phyloP scores from a whole-genome alignment of 352 stramenopile genomes.

The Phytophthora fragariae region DNA sequence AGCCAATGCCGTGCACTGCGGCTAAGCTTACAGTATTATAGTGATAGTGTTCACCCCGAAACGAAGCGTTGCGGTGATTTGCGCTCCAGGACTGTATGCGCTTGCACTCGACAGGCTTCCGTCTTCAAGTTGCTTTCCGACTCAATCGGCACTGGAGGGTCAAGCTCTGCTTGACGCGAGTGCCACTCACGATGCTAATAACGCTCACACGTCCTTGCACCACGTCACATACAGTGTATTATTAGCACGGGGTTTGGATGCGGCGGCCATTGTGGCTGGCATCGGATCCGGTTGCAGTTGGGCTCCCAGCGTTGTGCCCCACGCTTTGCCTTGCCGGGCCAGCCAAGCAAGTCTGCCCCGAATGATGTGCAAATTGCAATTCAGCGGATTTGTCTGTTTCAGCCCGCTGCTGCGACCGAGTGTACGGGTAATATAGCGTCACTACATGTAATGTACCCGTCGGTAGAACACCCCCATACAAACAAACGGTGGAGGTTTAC shows the following conservation, averaged over 20 bases:
- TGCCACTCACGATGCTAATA: too few species aligned
- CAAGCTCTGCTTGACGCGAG: not conserved
- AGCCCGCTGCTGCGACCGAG: not conserved
- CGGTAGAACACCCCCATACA: not conserved
- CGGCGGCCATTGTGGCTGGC: too few species aligned
- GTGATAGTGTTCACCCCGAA: too few species aligned
- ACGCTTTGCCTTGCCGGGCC: constrained; percentile 6
- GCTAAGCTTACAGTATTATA: too few species aligned
- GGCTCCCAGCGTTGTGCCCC: constrained; percentile 8
- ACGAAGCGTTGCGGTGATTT: constrained; percentile 11
- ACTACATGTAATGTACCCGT: not conserved
- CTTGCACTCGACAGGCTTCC: constrained; percentile 11
- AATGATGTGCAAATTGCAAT: constrained; percentile 31
- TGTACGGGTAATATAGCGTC: not conserved
- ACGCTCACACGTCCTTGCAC: too few species aligned
- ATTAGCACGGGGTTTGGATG: too few species aligned
- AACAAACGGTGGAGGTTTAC: not conserved
- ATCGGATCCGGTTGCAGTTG: not conserved
- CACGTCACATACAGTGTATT: not conserved
- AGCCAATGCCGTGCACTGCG: too few species aligned
- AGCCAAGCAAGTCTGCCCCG: not conserved
- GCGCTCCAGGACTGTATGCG: not conserved
- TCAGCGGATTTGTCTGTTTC: constrained; percentile 22
- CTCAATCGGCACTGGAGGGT: not conserved
- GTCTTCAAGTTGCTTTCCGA: constrained; percentile 7